phyloP scores from a whole-genome alignment of 192 early-diverging fungal genomes.

The Entomortierella lignicola region DNA sequence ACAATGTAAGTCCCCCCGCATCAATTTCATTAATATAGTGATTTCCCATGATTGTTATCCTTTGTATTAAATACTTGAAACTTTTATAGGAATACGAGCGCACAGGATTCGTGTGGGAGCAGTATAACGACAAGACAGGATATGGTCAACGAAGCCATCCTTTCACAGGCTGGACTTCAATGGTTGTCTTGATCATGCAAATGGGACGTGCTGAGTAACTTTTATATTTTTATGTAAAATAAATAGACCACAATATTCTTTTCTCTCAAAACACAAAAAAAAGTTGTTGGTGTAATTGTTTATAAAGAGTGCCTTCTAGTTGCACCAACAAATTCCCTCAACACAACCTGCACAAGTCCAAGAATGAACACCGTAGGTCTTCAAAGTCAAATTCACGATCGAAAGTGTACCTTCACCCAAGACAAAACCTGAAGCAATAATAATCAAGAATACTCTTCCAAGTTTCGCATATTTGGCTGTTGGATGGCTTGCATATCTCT shows the following conservation, averaged over 20 bases:
- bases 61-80: too few species aligned
- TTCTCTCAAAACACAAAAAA: too few species aligned
- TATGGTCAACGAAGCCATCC: constrained; percentile 87
- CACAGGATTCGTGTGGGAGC: constrained; percentile 92
- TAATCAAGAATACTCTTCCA: constrained; percentile 73
- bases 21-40: constrained; percentile 3
- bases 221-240: neutral
- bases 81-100: constrained; percentile 70
- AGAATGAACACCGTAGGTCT: constrained; percentile 49
- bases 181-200: constrained; percentile 84
- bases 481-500: constrained; percentile 11
- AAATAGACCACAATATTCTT: neutral
- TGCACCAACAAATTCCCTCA: constrained; percentile 35
- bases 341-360: constrained; percentile 47
- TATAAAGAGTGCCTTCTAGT: too few species aligned
- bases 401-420: constrained; percentile 81
- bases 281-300: too few species aligned
- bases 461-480: constrained; percentile 42
- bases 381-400: constrained; percentile 67
- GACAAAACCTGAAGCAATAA: constrained; percentile 81
- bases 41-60: too few species aligned
- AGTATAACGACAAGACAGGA: constrained; percentile 84
- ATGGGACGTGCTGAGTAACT: constrained; percentile 30
- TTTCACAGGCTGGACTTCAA: constrained; percentile 95
- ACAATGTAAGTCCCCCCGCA: constrained; percentile 58